A percentile compares a stretch with the other conserved stretches of the same genome.
These are phyloP conservation scores for Nitzschia sp. DNA, from an alignment of 108 stramenopile genomes.

Conservation along the genomic window DNA sequence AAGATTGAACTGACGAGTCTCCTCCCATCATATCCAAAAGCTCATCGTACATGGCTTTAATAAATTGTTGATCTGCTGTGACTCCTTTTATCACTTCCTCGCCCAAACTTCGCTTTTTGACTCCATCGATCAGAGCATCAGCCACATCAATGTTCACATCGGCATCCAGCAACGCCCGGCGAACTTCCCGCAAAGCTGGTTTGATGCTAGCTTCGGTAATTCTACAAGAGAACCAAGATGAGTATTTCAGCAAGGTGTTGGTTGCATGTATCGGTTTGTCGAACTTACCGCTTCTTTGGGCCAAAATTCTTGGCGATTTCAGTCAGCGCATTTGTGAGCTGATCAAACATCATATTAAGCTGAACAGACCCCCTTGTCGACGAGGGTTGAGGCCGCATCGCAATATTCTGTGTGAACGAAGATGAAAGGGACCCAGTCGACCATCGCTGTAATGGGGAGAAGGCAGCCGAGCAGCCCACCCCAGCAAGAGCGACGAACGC, in stretches of 20 bases:
- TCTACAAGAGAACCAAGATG: constrained; percentile 18
- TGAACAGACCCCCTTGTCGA: constrained; percentile 1
- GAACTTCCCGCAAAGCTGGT: constrained; percentile 82
- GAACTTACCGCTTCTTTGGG: constrained; percentile 59
- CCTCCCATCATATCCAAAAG: constrained; percentile 93
- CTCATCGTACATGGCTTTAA: constrained; percentile 96
- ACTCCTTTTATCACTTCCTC: constrained; percentile 83
- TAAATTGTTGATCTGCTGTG: constrained; percentile 91
- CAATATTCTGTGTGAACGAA: constrained; percentile 1
- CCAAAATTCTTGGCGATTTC: constrained; percentile 71
- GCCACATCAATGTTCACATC: constrained; percentile 92
- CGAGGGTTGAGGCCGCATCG: background rate
- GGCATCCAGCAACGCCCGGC: constrained; percentile 87
- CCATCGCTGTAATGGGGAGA: background rate
- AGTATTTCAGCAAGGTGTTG: background rate
- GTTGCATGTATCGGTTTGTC: background rate
- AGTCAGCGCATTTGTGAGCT: constrained; percentile 73
- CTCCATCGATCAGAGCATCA: constrained; percentile 87
- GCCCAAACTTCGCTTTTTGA: constrained; percentile 85
- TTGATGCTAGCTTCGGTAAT: constrained; percentile 84
- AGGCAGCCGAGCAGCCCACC: background rate
- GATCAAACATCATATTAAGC: constrained; percentile 88
- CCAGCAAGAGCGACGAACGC: background rate
- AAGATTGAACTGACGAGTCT: constrained; percentile 36
- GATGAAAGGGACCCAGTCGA: background rate